Percentiles rank a stretch among this genome's conserved stretches.
Conservation (phyloP, 1,284 basidiomycete species). For the Schizopora paradoxa region DNA sequence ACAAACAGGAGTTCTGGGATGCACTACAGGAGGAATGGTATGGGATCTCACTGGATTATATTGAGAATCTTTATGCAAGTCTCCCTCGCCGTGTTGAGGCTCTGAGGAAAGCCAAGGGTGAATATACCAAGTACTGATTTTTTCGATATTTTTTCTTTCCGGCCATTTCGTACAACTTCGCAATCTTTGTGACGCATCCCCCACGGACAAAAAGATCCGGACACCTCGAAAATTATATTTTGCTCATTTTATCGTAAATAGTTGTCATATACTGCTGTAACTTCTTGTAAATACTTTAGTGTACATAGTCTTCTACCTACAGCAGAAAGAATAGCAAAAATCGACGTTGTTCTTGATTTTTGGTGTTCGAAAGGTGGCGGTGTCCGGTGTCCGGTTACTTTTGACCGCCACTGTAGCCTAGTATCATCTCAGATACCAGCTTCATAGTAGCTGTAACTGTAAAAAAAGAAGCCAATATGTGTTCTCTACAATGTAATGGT, state of each 20-base stretch:
- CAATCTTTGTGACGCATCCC: no score
- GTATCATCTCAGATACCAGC: no score
- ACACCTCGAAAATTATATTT: no score
- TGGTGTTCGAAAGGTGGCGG: no score
- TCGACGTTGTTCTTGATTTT: not conserved
- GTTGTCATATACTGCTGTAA: not conserved
- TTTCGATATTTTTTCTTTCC: no score
- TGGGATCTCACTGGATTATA: constrained; percentile 12
- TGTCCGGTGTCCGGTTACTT: constrained; percentile 2
- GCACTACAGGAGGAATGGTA: constrained; percentile 21
- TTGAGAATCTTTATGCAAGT: constrained; percentile 20
- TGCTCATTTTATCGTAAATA: no score
- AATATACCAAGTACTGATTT: constrained; percentile 24
- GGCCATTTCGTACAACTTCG: no score
- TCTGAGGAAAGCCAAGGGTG: constrained; percentile 21
- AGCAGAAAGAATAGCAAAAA: not conserved
- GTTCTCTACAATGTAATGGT: no score
- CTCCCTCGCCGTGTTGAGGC: constrained; percentile 20
- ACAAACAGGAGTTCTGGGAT: constrained; percentile 25
- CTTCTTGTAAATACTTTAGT: not conserved
- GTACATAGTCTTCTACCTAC: not conserved
- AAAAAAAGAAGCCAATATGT: no score
- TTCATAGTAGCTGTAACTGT: no score
- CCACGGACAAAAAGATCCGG: not conserved
- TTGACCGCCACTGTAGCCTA: constrained; percentile 9